phyloP scores from a whole-genome alignment of 768 basidiomycete genomes.

The Mycena metata region DNA sequence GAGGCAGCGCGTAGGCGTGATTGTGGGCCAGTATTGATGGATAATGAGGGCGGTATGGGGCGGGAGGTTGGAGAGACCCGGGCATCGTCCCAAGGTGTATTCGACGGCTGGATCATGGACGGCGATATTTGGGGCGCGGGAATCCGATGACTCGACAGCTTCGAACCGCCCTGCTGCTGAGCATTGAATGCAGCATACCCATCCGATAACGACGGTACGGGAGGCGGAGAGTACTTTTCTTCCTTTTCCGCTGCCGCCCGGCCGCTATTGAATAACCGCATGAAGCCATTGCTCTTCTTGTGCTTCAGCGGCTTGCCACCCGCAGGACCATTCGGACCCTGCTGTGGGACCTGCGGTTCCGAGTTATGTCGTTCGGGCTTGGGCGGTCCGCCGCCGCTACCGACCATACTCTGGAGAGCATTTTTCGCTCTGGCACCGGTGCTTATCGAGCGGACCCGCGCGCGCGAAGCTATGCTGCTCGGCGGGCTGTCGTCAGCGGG shows the following conservation, averaged over 20 bases:
- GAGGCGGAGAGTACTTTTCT: conserved; percentile 62
- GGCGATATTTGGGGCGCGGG: conserved; percentile 59
- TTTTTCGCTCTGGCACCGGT: conserved; percentile 67
- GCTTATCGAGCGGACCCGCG: conserved; percentile 74
- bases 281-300: conserved; percentile 82
- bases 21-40: conserved; percentile 55
- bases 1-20: conserved; percentile 43
- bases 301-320: conserved; percentile 70
- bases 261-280: conserved; percentile 77
- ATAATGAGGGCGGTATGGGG: conserved; percentile 55
- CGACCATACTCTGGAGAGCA: conserved; percentile 59
- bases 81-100: conserved; percentile 30
- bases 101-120: conserved; percentile 46
- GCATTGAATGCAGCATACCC: conserved; percentile 49
- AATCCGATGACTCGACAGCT: conserved; percentile 53
- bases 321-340: conserved; percentile 32
- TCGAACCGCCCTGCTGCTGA: conserved; percentile 42
- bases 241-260: conserved; percentile 62
- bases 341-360: conserved; percentile 46
- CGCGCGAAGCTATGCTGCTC: conserved; percentile 43
- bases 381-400: conserved; percentile 45
- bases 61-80: conserved; percentile 44
- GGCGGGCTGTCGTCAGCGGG: conserved; percentile 43
- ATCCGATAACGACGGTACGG: conserved; percentile 67
- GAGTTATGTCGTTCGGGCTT: conserved; percentile 60